Conservation (phyloP, 331 rosid genomes). For the Arachis monticola region DNA sequence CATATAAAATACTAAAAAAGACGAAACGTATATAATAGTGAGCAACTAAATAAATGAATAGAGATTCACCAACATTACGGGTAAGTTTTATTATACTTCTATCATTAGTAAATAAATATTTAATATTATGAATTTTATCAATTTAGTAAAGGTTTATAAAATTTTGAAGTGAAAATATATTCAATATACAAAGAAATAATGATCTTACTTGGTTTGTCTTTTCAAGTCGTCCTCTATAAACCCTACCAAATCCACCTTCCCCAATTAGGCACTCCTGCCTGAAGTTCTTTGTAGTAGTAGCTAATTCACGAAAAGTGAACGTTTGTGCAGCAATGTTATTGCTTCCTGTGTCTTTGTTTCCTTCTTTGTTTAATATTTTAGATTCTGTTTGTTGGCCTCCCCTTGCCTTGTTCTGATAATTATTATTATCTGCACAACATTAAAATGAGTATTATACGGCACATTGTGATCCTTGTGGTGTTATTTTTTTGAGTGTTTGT, state of each 20-base stretch:
- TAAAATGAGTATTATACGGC: background rate
- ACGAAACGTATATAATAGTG: too few relatives aligned
- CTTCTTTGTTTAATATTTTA: conserved; percentile 43
- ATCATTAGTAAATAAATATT: too few relatives aligned
- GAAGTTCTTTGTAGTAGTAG: conserved; percentile 81
- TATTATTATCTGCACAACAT: conserved; percentile 47
- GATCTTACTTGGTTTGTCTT: conserved; percentile 63
- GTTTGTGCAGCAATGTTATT: conserved; percentile 75
- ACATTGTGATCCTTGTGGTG: too few relatives aligned
- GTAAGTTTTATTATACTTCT: too few relatives aligned
- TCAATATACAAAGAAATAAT: background rate
- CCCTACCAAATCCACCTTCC: conserved; percentile 97
- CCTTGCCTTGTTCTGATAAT: conserved; percentile 32
- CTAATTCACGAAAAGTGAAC: conserved; percentile 85
- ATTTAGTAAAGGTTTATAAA: too few relatives aligned
- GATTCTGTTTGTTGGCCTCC: conserved; percentile 41
- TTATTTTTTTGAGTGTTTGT: too few relatives aligned
- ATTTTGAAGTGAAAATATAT: too few relatives aligned
- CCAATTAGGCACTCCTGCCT: conserved; percentile 84
- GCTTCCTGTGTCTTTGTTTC: conserved; percentile 44
- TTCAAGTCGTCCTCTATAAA: conserved; percentile 76
- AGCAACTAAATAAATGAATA: too few relatives aligned
- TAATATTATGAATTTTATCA: too few relatives aligned
- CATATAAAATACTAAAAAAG: too few relatives aligned
- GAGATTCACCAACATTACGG: too few relatives aligned